Base-by-base conservation (phyloP, 331 rosid genomes). In the Quercus lobata region DNA sequence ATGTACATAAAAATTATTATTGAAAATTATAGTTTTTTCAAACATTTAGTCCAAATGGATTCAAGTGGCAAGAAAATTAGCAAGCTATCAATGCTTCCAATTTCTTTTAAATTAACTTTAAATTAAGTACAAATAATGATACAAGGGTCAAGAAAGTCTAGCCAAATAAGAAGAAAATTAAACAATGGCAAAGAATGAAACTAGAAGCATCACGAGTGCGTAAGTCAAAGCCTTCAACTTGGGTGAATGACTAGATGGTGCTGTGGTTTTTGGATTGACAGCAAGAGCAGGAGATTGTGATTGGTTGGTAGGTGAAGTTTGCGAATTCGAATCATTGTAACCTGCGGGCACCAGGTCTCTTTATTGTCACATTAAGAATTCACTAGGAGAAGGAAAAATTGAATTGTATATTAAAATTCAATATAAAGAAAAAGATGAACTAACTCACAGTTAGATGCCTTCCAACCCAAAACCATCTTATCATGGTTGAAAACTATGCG, bases 391-490 rank as follows among this genome's bases (percentile, higher is more conserved):
- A 22, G 18, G 4, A 21, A 5, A 25, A 60, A 60, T 58, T 14
- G 16, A 3, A 19, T 35, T 27, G 6, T 14, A 12, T 49, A 49
- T 5, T 3, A 29, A 79, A 22, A 65, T 49, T 14, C 27, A 27
- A 46, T 32, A 17, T 22, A 34, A 30, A 68, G 32, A 24, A 60
- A 72, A 10, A 24, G 30, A 44, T 78, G 76, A 56, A 60, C 2
- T 71, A n/a, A 82, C 95, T 93, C 77, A 95, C 99, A 95, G 21
- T 95, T 41, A 2, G 92, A 82, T 53, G 76, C 79, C 63, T 75
- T 91, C 97, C 99, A 95, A 61, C 97, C 93, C 49, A 95, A 66
- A 24, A 83, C 72, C 89, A 75, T 89, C 80, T 82, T 91, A 56
- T 95, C 92, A 16, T 97, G 97, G 71, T 95, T 93, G 54, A 93